Percentiles rank a stretch among this genome's conserved stretches.
phyloP scores from a whole-genome alignment of 768 basidiomycete genomes.

The Hygrocybe coccinea region DNA sequence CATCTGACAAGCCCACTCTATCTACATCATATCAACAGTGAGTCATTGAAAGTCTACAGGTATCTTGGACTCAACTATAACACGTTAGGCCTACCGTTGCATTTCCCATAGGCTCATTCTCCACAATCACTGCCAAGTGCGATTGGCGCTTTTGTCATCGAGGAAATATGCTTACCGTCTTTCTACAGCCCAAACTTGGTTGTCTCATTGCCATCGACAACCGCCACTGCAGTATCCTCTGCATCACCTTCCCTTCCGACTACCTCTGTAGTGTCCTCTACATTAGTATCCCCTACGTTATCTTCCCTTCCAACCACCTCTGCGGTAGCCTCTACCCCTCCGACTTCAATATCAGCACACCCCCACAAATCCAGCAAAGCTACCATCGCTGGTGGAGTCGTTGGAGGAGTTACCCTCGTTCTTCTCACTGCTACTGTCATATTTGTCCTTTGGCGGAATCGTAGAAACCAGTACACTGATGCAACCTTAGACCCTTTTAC shows the following conservation, averaged over 20 bases:
- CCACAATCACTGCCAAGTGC: not conserved
- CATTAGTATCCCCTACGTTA: too few species aligned
- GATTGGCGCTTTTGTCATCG: not conserved
- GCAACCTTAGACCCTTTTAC: too few species aligned
- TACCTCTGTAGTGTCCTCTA: constrained; percentile 48
- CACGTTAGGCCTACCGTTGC: not conserved
- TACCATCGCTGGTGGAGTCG: not conserved
- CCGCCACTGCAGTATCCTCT: not conserved
- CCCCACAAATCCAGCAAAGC: not conserved
- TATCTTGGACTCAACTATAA: not conserved
- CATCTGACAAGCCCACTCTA: not conserved
- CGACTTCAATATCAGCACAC: too few species aligned
- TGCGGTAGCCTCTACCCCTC: too few species aligned
- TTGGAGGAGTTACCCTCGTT: not conserved
- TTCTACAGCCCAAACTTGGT: not conserved
- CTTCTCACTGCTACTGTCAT: too few species aligned
- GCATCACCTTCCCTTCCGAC: too few species aligned
- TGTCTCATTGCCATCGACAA: not conserved
- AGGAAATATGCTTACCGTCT: not conserved
- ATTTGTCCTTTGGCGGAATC: too few species aligned
- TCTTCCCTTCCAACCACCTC: too few species aligned
- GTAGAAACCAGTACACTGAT: too few species aligned
- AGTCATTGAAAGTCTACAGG: too few species aligned
- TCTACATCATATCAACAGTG: too few species aligned
- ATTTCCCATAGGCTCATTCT: not conserved